phyloP scores from a whole-genome alignment of 805 yeast species.

The Metschnikowia reukaufii region DNA sequence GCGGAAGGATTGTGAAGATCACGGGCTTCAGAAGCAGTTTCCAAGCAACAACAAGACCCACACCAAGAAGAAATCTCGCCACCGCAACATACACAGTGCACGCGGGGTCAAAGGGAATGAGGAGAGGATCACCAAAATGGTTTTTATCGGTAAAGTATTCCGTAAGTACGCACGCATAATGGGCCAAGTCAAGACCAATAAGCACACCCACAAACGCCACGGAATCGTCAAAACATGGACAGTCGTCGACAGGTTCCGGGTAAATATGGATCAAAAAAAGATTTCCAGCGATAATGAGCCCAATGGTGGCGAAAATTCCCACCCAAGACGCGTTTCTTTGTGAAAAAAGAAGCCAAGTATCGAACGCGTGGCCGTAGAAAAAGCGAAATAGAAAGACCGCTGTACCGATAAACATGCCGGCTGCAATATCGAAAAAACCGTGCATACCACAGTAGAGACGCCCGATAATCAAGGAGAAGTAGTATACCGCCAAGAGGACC shows the following conservation, averaged over 20 bases:
- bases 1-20: constrained; percentile 56
- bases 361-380: constrained; percentile 43
- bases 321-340: constrained; percentile 22
- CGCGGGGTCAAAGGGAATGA: constrained; percentile 30
- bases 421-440: constrained; percentile 73
- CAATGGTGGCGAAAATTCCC: constrained; percentile 32
- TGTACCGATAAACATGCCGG: constrained; percentile 68
- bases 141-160: constrained; percentile 25
- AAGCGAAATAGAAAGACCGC: constrained; percentile 50
- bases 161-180: constrained; percentile 47
- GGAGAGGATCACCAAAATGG: constrained; percentile 28
- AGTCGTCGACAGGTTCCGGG: constrained; percentile 84
- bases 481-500: constrained; percentile 46
- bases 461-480: constrained; percentile 68
- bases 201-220: constrained; percentile 91
- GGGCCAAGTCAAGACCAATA: constrained; percentile 68
- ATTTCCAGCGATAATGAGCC: constrained; percentile 41
- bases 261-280: constrained; percentile 61
- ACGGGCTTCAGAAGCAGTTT: constrained; percentile 69
- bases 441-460: constrained; percentile 97
- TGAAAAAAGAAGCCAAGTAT: constrained; percentile 39
- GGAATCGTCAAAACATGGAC: constrained; percentile 95
- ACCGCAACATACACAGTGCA: constrained; percentile 22
- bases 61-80: constrained; percentile 61
- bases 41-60: constrained; percentile 66